Conservation (phyloP, 2,329 filamentous ascomycete genomes). For the Leptosphaerulina australis region DNA sequence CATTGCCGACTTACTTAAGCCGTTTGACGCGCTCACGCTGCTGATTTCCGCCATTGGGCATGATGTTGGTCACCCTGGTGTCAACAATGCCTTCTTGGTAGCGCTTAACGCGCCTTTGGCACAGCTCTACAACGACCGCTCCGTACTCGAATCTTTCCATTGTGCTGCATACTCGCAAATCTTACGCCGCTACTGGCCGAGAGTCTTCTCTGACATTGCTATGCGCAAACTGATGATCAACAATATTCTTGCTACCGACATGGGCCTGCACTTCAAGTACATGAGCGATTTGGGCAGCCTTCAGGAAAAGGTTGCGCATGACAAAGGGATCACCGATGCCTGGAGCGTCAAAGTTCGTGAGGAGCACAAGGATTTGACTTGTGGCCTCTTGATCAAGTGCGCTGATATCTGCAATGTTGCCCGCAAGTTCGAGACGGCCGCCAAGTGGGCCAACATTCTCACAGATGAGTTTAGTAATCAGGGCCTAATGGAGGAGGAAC, state of each 20-base stretch:
- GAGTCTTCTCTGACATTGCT: conserved; percentile 75
- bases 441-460: conserved; percentile 90
- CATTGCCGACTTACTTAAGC: conserved; percentile 76
- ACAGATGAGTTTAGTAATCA: conserved; percentile 95
- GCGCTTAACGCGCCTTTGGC: conserved; percentile 91
- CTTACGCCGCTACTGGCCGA: conserved; percentile 87
- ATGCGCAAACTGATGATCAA: conserved; percentile 94
- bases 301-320: conserved; percentile 76
- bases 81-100: conserved; percentile 96
- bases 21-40: conserved; percentile 86
- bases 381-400: conserved; percentile 93
- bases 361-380: conserved; percentile 79
- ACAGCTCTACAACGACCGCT: conserved; percentile 95
- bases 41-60: conserved; percentile 97
- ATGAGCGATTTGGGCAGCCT: conserved; percentile 86
- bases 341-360: conserved; percentile 80
- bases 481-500: conserved; percentile 85
- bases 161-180: conserved; percentile 98
- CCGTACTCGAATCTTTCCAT: conserved; percentile 95
- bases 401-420: conserved; percentile 99
- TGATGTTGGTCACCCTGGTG: conserved; percentile 94
- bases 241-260: conserved; percentile 96
- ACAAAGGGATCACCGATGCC: conserved; percentile 66
- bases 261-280: conserved; percentile 96
- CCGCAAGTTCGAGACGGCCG: conserved; percentile 78